A percentile compares a stretch with the other conserved stretches of the same genome.
These are phyloP conservation scores for Lentithecium fluviatile DNA, from an alignment of 495 filamentous ascomycete species.

Conservation along the genomic window DNA sequence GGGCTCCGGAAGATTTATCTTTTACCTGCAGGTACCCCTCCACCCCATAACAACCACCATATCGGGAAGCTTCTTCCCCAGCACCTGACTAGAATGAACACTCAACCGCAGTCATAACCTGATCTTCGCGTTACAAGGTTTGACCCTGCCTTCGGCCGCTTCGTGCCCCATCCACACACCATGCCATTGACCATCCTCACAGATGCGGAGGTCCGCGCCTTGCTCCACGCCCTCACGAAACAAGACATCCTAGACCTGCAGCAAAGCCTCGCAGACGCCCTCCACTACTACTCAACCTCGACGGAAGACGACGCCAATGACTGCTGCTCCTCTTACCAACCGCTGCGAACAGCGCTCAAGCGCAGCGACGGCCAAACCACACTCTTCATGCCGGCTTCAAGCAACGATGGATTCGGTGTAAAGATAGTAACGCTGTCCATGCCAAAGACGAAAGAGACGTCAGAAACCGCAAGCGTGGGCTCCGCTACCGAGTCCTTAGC, in stretches of 20 bases:
- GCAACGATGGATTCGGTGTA: constrained; percentile 57
- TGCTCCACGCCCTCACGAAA: constrained; percentile 69
- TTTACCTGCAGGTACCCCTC: constrained; percentile 14
- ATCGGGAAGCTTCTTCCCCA: too few relatives aligned
- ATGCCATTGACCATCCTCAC: constrained; percentile 81
- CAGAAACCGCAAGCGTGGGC: not conserved
- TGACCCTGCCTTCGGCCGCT: not conserved
- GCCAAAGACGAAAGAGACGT: constrained; percentile 12
- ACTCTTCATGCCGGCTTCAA: constrained; percentile 86
- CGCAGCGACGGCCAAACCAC: constrained; percentile 73
- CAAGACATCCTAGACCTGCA: constrained; percentile 69
- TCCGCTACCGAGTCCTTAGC: constrained; percentile 3
- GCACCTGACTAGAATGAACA: too few relatives aligned
- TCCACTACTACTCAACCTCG: constrained; percentile 79
- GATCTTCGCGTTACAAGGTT: not conserved
- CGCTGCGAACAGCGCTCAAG: constrained; percentile 69
- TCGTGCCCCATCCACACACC: not conserved
- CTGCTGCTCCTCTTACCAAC: constrained; percentile 67
- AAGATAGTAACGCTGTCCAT: constrained; percentile 58
- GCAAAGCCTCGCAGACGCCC: constrained; percentile 63
- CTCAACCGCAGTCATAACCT: too few relatives aligned
- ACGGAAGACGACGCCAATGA: constrained; percentile 49
- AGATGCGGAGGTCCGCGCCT: constrained; percentile 62
- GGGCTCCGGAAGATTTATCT: not conserved
- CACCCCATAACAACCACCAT: not conserved